phyloP scores from a whole-genome alignment of 306 rosid species.

The Lablab purpureus region DNA sequence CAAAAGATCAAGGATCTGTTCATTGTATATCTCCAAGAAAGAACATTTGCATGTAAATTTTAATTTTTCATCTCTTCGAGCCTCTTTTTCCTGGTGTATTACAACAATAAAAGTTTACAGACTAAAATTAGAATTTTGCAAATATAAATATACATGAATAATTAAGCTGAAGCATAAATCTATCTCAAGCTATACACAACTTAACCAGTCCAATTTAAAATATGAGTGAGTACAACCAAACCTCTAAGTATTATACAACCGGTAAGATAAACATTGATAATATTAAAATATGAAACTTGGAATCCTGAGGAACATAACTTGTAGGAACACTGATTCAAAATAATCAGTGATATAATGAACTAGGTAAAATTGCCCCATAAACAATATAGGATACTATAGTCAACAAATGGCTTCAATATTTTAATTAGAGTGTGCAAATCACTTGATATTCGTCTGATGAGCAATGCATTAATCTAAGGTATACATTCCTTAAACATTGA shows the following conservation, averaged over 20 bases:
- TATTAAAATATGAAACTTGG: neutral
- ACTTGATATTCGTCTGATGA: slow-evolving; percentile 12
- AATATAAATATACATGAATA: slow-evolving; percentile 25
- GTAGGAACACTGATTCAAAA: slow-evolving; percentile 20
- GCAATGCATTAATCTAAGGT: slow-evolving; percentile 8
- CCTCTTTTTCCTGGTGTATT: slow-evolving; percentile 83
- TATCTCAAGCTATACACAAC: neutral
- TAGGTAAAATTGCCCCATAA: neutral
- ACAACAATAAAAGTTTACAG: slow-evolving; percentile 24
- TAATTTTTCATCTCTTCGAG: slow-evolving; percentile 84
- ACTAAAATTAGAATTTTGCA: slow-evolving; percentile 19
- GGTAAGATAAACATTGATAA: neutral
- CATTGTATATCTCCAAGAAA: slow-evolving; percentile 95
- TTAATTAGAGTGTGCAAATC: neutral
- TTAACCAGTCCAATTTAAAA: slow-evolving; percentile 3
- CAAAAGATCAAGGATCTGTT: slow-evolving; percentile 95
- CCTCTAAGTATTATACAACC: slow-evolving; percentile 8
- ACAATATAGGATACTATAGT: slow-evolving; percentile 19
- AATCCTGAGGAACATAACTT: neutral
- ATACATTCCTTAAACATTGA: slow-evolving; percentile 7
- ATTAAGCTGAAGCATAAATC: neutral
- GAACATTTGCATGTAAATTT: slow-evolving; percentile 90
- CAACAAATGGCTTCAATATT: neutral
- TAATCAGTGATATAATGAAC: neutral
- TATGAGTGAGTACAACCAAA: slow-evolving; percentile 2